These are phyloP conservation scores for Pythium phragmiticola DNA, from an alignment of 352 stramenopile species.

Conservation along the genomic window DNA sequence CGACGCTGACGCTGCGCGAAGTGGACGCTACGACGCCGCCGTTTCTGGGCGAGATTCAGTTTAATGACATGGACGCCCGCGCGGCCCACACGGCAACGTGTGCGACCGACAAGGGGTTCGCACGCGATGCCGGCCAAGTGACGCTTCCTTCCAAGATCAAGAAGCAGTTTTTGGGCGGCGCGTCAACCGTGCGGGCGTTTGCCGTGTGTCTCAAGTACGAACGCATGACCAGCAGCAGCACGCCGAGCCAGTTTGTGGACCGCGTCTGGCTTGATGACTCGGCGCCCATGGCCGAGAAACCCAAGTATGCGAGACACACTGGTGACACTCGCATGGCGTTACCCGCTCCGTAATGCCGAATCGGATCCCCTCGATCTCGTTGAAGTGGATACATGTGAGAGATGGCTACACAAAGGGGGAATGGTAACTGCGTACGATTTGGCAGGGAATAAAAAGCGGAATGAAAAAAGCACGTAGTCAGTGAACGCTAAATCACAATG, in stretches of 20 bases:
- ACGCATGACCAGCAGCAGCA: constrained; percentile 10
- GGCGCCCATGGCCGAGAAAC: constrained; percentile 35
- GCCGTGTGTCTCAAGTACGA: constrained; percentile 40
- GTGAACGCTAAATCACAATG: too few relatives aligned
- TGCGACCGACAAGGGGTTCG: constrained; percentile 21
- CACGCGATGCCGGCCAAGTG: constrained; percentile 30
- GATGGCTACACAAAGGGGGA: neutral
- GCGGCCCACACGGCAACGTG: constrained; percentile 31
- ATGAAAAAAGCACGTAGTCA: too few relatives aligned
- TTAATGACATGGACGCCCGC: constrained; percentile 35
- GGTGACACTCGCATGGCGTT: constrained; percentile 6
- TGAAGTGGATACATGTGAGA: neutral
- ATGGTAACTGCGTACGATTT: neutral
- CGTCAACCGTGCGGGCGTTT: constrained; percentile 30
- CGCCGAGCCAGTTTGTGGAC: constrained; percentile 33
- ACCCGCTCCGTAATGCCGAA: neutral
- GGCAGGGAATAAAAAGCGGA: too few relatives aligned
- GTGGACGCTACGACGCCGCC: constrained; percentile 11
- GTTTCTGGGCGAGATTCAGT: constrained; percentile 36
- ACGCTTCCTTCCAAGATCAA: constrained; percentile 39
- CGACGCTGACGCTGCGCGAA: constrained; percentile 32
- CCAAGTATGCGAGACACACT: constrained; percentile 9
- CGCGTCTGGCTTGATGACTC: constrained; percentile 48
- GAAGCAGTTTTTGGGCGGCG: constrained; percentile 34
- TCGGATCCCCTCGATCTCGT: too few relatives aligned